These are phyloP conservation scores for Arachnopeziza araneosa DNA, from an alignment of 2,329 filamentous ascomycete genomes.

Conservation along the genomic window DNA sequence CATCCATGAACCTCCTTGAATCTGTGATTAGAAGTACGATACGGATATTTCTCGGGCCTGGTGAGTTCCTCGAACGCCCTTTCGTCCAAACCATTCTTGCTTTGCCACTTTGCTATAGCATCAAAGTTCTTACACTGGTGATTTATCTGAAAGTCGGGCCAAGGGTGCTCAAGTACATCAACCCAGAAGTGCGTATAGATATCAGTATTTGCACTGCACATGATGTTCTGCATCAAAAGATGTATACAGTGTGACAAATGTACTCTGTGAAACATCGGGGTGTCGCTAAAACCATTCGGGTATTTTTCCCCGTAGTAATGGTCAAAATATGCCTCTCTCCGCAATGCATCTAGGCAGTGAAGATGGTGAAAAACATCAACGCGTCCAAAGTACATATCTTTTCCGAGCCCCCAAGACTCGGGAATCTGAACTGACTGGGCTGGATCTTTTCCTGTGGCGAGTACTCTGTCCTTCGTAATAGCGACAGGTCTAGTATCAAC, in stretches of 20 bases:
- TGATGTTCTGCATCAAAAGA: slow-evolving; percentile 10
- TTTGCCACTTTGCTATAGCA: slow-evolving; percentile 9
- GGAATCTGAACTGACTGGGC: background rate
- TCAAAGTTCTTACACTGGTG: slow-evolving; percentile 31
- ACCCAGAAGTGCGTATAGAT: slow-evolving; percentile 32
- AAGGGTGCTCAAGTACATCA: slow-evolving; percentile 27
- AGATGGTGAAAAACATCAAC: slow-evolving; percentile 31
- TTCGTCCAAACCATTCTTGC: slow-evolving; percentile 1
- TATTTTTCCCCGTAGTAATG: slow-evolving; percentile 1
- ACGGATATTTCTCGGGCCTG: no score
- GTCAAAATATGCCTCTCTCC: slow-evolving; percentile 12
- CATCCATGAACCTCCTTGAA: no score
- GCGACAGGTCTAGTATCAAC: background rate
- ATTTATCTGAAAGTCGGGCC: slow-evolving; percentile 31
- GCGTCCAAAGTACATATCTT: background rate
- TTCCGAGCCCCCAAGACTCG: background rate
- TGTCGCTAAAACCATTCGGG: no score
- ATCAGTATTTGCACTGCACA: slow-evolving; percentile 29
- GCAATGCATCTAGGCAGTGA: slow-evolving; percentile 30
- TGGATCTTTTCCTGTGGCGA: background rate
- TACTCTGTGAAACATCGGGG: background rate
- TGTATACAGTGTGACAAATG: slow-evolving; percentile 10
- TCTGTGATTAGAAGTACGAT: no score
- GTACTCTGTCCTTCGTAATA: background rate
- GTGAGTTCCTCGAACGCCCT: no score